Conservation (phyloP, 495 filamentous ascomycete species). For the Aspergillus sclerotioniger region DNA sequence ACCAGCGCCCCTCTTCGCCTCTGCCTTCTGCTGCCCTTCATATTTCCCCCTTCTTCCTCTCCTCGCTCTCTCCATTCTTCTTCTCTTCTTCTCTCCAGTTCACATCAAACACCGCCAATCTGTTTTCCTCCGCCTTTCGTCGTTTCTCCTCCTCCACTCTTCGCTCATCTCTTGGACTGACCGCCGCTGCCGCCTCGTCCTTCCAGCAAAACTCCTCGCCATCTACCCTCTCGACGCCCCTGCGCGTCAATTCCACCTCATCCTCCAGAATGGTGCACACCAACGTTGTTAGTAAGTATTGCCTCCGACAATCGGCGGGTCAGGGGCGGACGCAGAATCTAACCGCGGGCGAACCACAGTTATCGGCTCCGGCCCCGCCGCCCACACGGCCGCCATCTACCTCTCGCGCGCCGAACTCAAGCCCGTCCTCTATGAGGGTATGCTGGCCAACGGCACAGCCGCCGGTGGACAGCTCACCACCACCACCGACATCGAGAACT, state of each 20-base stretch:
- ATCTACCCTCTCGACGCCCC: constrained; percentile 39
- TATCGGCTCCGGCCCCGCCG: constrained; percentile 92
- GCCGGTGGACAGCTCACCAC: constrained; percentile 96
- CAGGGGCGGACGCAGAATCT: constrained; percentile 37
- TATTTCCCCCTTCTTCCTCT: constrained; percentile 1
- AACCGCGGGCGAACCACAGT: constrained; percentile 40
- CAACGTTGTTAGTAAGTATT: constrained; percentile 71
- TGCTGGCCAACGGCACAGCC: constrained; percentile 95
- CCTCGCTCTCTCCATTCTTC: constrained; percentile 5
- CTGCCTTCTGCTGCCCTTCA: constrained; percentile 18
- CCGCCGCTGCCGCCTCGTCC: constrained; percentile 64
- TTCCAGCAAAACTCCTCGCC: constrained; percentile 55
- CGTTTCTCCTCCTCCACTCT: constrained; percentile 60
- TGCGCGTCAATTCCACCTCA: constrained; percentile 39
- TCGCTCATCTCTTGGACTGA: constrained; percentile 57
- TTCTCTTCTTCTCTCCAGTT: constrained; percentile 8
- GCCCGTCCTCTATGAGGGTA: constrained; percentile 94
- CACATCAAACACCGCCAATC: constrained; percentile 51
- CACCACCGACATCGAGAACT: constrained; percentile 98
- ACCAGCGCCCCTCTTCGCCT: constrained; percentile 19
- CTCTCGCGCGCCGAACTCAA: constrained; percentile 85
- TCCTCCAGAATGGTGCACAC: constrained; percentile 66
- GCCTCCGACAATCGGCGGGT: constrained; percentile 24
- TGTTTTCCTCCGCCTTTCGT: constrained; percentile 81
- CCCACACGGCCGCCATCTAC: constrained; percentile 96